These are phyloP conservation scores for Diaporthe ilicicola DNA, from an alignment of 2,329 filamentous ascomycete genomes.

Conservation along the genomic window DNA sequence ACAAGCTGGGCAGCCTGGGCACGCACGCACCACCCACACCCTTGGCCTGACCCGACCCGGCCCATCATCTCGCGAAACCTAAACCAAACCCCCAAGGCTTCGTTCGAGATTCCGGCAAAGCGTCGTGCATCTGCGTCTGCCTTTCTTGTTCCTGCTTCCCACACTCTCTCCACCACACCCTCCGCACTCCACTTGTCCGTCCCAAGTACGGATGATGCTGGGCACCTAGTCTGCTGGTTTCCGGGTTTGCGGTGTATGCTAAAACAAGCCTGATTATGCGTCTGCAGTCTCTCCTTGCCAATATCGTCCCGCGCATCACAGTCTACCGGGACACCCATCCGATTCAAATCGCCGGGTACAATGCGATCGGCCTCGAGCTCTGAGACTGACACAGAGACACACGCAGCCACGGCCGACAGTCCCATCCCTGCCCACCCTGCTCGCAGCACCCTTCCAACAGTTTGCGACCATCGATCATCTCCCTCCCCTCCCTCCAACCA, in stretches of 20 bases:
- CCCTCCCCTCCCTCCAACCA: not conserved
- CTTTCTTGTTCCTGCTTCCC: conserved; percentile 7
- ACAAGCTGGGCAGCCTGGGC: conserved; percentile 15
- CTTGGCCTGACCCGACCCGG: conserved; percentile 14
- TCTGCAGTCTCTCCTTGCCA: conserved; percentile 31
- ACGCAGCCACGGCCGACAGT: conserved; percentile 20
- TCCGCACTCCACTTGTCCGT: conserved; percentile 10
- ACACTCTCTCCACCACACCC: not conserved
- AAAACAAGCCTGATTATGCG: conserved; percentile 29
- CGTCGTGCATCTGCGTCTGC: conserved; percentile 5
- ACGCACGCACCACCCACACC: conserved; percentile 18
- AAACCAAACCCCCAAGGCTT: conserved; percentile 25
- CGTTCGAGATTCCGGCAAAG: conserved; percentile 11
- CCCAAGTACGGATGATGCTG: conserved; percentile 17
- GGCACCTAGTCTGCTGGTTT: conserved; percentile 15
- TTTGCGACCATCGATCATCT: conserved; percentile 4
- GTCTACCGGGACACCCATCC: conserved; percentile 20
- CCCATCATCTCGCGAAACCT: conserved; percentile 24
- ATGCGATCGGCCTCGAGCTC: conserved; percentile 32
- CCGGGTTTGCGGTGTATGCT: conserved; percentile 28
- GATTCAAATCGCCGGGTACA: conserved; percentile 27
- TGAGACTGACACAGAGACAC: conserved; percentile 29
- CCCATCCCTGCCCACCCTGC: conserved; percentile 7
- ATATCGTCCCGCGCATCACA: conserved; percentile 23
- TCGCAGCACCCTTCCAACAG: conserved; percentile 6